Evolutionary conservation across 495 filamentous ascomycete genomes (phyloP), one percentile per base, ranked within the genome.

Genomic region (Talaromyces thailandensis): DNA sequence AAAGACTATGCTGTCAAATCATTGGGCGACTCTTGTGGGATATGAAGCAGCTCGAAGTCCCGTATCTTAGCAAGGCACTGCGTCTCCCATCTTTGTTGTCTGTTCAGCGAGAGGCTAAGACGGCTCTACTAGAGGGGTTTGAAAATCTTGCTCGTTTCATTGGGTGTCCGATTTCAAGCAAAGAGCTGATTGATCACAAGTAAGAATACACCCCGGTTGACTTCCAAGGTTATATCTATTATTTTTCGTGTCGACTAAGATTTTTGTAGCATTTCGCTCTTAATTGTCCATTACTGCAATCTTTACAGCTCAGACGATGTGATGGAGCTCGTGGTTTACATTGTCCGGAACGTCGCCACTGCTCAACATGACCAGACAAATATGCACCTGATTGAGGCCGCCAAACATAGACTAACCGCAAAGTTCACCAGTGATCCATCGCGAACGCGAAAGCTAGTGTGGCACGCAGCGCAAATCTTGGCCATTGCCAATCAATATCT

Each of bases 301-400:
- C 58, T 60, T 26, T 43, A 60, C n/a, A 60, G 58, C 35, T 37
- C 58, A n/a, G 58, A 60, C 32, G 40, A 60, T 12, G 58, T 60
- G 12, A 60, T 60, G 58, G 58, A 60, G 16, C 35, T 60, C 16
- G 58, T 60, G 9, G 58, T 60, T 6, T 60, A 43, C 26, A 16
- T 60, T 25, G 58, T 60, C 31, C 37, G 58, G n/a, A 55, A 55
- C 26, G 37, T 60, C 31, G 32, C 58, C 40, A 23, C 58, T 60
- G 18, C 58, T n/a, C 21, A 28, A 24, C n/a, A 37, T 4, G 35
- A 43, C 14, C 40, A 29, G 29, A 29, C 56, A 7, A 35, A 35
- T 24, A 35, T 32, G 6, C 28, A 26, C 16, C 32, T 43, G 9
- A 28, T 60, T 12, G 37, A 60, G 7, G 40, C 58, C 23, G 58